phyloP scores from a whole-genome alignment of 2,329 filamentous ascomycete genomes.

The Xylaria sp. region DNA sequence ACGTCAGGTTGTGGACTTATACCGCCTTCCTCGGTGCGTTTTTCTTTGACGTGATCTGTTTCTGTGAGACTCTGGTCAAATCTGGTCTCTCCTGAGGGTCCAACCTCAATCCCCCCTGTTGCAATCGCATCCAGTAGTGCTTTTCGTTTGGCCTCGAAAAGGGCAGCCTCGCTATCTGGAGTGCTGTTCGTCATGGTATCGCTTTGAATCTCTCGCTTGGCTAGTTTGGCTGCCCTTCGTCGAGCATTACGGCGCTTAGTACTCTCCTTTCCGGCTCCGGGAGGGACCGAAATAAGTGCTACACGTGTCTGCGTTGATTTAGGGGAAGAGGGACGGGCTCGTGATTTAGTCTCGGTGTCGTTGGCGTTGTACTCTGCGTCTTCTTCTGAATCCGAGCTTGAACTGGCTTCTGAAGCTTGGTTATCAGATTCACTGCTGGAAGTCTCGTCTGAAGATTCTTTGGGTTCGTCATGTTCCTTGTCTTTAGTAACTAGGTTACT shows the following conservation, averaged over 20 bases:
- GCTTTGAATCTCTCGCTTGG: slow-evolving; percentile 43
- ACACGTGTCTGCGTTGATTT: neutral
- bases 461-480: slow-evolving; percentile 22
- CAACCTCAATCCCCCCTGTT: slow-evolving; percentile 62
- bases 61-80: slow-evolving; percentile 20
- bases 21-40: slow-evolving; percentile 34
- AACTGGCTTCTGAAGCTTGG: neutral
- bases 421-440: slow-evolving; percentile 13
- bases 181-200: neutral
- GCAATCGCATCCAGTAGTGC: slow-evolving; percentile 62
- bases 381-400: slow-evolving; percentile 27
- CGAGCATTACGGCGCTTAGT: slow-evolving; percentile 65
- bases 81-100: slow-evolving; percentile 31
- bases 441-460: slow-evolving; percentile 23
- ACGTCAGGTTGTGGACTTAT: neutral
- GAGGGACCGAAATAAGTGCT: slow-evolving; percentile 41
- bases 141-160: slow-evolving; percentile 62
- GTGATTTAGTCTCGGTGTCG: neutral
- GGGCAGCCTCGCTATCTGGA: slow-evolving; percentile 48
- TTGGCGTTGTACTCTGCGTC: neutral
- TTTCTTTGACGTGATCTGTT: slow-evolving; percentile 40
- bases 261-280: slow-evolving; percentile 52
- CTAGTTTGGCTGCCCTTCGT: slow-evolving; percentile 54
- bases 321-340: neutral
- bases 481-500: neutral